These are phyloP conservation scores for cucumber (Cucumis sativus) DNA, from an alignment of 306 rosid species.

Conservation along the genomic window DNA sequence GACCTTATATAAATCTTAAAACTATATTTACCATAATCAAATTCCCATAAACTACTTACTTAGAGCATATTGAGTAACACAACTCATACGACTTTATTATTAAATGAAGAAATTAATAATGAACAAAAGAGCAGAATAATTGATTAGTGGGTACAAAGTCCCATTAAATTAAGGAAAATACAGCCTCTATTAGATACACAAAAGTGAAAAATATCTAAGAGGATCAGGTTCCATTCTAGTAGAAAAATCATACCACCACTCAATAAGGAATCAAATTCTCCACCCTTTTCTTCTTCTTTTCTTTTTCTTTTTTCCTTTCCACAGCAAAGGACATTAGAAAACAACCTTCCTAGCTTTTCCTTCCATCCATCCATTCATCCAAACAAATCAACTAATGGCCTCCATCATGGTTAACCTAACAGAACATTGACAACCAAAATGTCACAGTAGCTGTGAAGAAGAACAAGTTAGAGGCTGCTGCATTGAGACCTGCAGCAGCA, in stretches of 20 bases:
- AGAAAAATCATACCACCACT: conserved; percentile 34
- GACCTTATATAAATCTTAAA: neutral
- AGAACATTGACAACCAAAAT: conserved; percentile 15
- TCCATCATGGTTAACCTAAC: conserved; percentile 1
- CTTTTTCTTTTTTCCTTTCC: neutral
- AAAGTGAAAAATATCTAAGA: conserved; percentile 14
- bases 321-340: conserved; percentile 1
- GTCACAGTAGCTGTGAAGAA: conserved; percentile 5
- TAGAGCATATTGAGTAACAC: neutral
- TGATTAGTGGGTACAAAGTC: conserved; percentile 10
- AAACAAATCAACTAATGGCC: conserved; percentile 7
- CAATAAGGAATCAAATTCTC: conserved; percentile 28
- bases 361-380: neutral
- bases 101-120: conserved; percentile 6
- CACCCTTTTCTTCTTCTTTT: neutral
- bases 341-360: neutral
- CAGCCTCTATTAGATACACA: conserved; percentile 44
- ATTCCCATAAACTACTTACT: neutral
- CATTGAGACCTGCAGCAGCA: conserved; percentile 17
- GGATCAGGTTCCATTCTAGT: conserved; percentile 31
- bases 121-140: conserved; percentile 3
- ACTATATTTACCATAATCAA: neutral
- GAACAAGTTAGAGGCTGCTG: conserved; percentile 8
- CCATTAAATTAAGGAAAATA: conserved; percentile 26
- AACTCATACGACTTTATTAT: neutral